Evolutionary conservation across 2,329 filamentous ascomycete species (phyloP).

Genomic region (Huntiella decipiens): DNA sequence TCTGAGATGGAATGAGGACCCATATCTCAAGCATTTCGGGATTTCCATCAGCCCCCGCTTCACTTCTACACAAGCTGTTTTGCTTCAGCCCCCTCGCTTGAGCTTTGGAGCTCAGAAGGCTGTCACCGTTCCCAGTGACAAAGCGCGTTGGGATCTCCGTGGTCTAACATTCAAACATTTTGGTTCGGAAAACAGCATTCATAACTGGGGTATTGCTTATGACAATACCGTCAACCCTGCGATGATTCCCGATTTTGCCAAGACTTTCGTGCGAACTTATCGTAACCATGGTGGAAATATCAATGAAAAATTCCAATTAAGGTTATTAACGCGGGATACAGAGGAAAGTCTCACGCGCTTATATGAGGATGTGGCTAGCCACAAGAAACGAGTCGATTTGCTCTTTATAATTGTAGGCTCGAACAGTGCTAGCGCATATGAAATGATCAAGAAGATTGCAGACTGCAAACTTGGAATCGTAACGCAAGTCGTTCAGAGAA

Average conservation of each 20-base stretch:
- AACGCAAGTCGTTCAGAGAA: slow-evolving; percentile 57
- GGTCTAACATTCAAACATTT: slow-evolving; percentile 43
- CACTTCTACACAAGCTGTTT: slow-evolving; percentile 46
- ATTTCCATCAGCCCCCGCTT: slow-evolving; percentile 48
- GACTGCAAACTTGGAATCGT: slow-evolving; percentile 73
- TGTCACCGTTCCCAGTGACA: slow-evolving; percentile 37
- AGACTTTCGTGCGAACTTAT: slow-evolving; percentile 27
- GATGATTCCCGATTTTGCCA: slow-evolving; percentile 17
- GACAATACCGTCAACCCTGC: slow-evolving; percentile 25
- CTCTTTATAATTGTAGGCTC: slow-evolving; percentile 21
- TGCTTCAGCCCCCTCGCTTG: slow-evolving; percentile 46
- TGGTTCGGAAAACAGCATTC: slow-evolving; percentile 39
- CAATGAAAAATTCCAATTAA: slow-evolving; percentile 18
- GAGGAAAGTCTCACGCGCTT: not conserved
- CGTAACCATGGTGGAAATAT: slow-evolving; percentile 31
- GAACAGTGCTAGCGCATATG: slow-evolving; percentile 45
- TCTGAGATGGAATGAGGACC: slow-evolving; percentile 50
- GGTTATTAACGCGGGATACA: slow-evolving; percentile 13
- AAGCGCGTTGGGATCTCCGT: slow-evolving; percentile 74
- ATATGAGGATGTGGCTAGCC: not conserved
- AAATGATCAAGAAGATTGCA: slow-evolving; percentile 71
- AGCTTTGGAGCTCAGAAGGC: slow-evolving; percentile 20
- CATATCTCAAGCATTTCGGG: slow-evolving; percentile 52
- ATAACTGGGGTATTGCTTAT: slow-evolving; percentile 52
- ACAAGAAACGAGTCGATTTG: not conserved